Evolutionary conservation across 768 basidiomycete genomes (phyloP), one percentile per base, ranked within the genome.

Genomic region (Polyporus arcularius): DNA sequence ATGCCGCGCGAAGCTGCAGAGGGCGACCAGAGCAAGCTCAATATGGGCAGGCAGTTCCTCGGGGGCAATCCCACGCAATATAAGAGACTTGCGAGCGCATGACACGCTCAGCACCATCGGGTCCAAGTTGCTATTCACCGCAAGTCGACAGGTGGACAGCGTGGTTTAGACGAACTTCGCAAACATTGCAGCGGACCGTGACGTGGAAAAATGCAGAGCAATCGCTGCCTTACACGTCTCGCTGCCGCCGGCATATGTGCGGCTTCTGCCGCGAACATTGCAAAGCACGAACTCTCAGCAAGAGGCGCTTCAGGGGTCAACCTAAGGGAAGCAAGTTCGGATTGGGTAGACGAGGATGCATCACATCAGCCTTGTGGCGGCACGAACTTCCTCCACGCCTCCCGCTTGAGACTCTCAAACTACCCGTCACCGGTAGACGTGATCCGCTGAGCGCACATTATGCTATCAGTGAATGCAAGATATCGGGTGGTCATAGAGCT

Each of bases 381-480:
- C 61, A 52, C 30, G 55, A 55, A 47, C 55, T 53, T 53, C 55
- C 38, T 41, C 53, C 57, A 58, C 58, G 63, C 52, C 43, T 51
- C 31, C 48, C 45, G 38, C 58, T 46, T 57, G 48, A 39, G 42
- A 50, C 39, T 28, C 18, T 48, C 54, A 54, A 28, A 39, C 35
- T 11, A 16, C 46, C 57, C 60, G 53, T 84, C 75, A 94, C 75
- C 91, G 90, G 71, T 93, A 93, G 67, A 93, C 89, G 73, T 94
- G 91, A 73, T 94, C 91, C 74, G 91, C 91, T 92, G 71, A 35
- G 35, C 35, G 35, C 32, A 61, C 59, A 64, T 61, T 31, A 40
- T 49, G 32, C 15, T 31, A 61, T 70, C 55, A 70, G 62, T 43
- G 21, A 45, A 41, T 28, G 61, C n/a, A 38, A 43, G 50, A 18